phyloP scores from a whole-genome alignment of 768 basidiomycete species.

The Ephemerocybe angulata region DNA sequence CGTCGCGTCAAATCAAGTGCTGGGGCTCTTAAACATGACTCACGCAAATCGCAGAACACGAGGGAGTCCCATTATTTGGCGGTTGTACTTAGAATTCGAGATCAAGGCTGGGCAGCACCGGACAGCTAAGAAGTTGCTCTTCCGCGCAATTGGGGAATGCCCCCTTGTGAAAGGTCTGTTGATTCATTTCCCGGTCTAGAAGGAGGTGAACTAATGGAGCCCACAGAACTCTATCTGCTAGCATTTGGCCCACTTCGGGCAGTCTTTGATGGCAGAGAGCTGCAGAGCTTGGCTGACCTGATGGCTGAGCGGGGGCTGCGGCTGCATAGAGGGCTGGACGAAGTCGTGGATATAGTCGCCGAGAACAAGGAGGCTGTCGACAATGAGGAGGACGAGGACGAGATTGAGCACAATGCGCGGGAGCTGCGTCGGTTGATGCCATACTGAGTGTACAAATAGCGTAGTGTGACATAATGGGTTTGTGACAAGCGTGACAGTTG shows the following conservation, averaged over 20 bases:
- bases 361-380: constrained; percentile 26
- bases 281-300: constrained; percentile 58
- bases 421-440: constrained; percentile 63
- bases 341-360: constrained; percentile 41
- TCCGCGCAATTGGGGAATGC: constrained; percentile 70
- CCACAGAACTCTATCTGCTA: constrained; percentile 67
- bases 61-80: constrained; percentile 66
- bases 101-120: constrained; percentile 55
- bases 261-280: constrained; percentile 57
- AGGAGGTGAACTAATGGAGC: background rate
- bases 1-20: constrained; percentile 24
- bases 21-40: too few species aligned
- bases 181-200: background rate
- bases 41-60: constrained; percentile 47
- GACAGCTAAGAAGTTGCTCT: constrained; percentile 69
- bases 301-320: constrained; percentile 78
- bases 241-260: constrained; percentile 70
- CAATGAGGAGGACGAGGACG: constrained; percentile 39
- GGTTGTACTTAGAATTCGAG: constrained; percentile 74
- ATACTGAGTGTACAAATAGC: constrained; percentile 35
- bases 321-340: constrained; percentile 59
- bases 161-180: constrained; percentile 68
- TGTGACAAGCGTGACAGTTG: constrained; percentile 19
- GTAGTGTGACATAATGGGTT: background rate
- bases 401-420: constrained; percentile 57